Evolutionary conservation across 176 grass and related monocot species (phyloP), one percentile per base, ranked within the genome.

Genomic region (Avena sativa): DNA sequence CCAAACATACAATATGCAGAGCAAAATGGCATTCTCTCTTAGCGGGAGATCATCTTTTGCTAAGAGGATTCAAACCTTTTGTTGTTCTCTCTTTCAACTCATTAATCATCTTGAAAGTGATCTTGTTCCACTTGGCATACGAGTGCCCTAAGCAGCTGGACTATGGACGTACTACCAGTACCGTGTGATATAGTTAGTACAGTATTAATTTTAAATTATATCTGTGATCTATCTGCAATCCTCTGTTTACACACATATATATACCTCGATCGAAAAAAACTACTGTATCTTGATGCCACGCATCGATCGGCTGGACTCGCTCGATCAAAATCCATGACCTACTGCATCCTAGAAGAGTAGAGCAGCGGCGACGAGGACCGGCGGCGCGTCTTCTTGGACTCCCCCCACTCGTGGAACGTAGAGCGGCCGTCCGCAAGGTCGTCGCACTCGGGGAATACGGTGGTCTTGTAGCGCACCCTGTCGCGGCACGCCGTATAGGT

Each of bases 401-500:
- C 91, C 8, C 96, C 96, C 93, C 91, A 98, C 4, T n/a, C 82
- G 34, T 88, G 87, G 79, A 95, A 98, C 38, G 10, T 81, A 1
- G 47, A 62, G 36, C 75, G 55, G 4, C 90, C 91, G 46, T 61
- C 7, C 9, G 71, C 72, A 16, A 83, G 61, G 50, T 16, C 84
- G 82, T 93, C 88, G 88, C 96, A 95, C 88, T 98, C 96, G 3
- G 96, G 96, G 72, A 98, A 98, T 20, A 86, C 50, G 10, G 71
- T 84, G 81, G 76, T 46, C 9, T 77, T 74, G 73, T 98, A 98
- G 12, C 96, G 88, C 21, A 91, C 77, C 67, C 74, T 40, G 88
- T 98, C 96, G 65, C 89, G 91, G 90, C 96, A 98, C 28, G 89
- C 88, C 6, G 90, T 91, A 85, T 98, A 98, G 74, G 90, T 90